phyloP scores from a whole-genome alignment of 2,329 filamentous ascomycete genomes.

The Pseudogymnoascus sp. region DNA sequence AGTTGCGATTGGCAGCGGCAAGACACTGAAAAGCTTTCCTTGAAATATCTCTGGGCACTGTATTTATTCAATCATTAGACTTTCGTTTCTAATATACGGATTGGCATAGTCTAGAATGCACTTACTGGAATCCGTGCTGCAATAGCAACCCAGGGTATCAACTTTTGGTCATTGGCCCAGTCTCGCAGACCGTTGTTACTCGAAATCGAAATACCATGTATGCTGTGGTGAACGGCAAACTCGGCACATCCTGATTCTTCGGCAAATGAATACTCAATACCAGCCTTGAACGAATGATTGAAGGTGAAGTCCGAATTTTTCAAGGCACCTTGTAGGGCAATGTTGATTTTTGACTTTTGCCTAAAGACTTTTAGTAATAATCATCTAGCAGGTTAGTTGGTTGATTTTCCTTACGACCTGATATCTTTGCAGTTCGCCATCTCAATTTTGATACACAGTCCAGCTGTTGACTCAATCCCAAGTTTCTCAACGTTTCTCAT shows the following conservation, averaged over 20 bases:
- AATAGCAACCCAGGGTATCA: conserved; percentile 30
- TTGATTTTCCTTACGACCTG: conserved; percentile 16
- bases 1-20: conserved; percentile 28
- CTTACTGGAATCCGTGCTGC: conserved; percentile 24
- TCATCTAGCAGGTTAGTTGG: neutral
- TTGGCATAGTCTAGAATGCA: conserved; percentile 5
- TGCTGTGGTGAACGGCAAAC: conserved; percentile 23
- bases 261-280: conserved; percentile 11
- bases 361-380: neutral
- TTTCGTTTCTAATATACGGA: neutral
- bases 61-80: neutral
- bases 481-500: conserved; percentile 27
- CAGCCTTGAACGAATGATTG: conserved; percentile 18
- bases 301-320: conserved; percentile 13
- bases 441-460: conserved; percentile 16
- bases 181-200: conserved; percentile 16
- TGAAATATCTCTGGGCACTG: conserved; percentile 11
- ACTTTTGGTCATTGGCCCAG: conserved; percentile 26
- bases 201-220: conserved; percentile 20
- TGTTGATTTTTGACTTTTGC: neutral
- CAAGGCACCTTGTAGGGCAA: neutral
- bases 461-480: conserved; percentile 14
- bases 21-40: conserved; percentile 28
- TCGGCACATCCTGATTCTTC: conserved; percentile 14
- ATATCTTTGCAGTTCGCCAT: conserved; percentile 15